These are phyloP conservation scores for Boletus semigastroideus DNA, from an alignment of 1,284 basidiomycete species.

Conservation along the genomic window DNA sequence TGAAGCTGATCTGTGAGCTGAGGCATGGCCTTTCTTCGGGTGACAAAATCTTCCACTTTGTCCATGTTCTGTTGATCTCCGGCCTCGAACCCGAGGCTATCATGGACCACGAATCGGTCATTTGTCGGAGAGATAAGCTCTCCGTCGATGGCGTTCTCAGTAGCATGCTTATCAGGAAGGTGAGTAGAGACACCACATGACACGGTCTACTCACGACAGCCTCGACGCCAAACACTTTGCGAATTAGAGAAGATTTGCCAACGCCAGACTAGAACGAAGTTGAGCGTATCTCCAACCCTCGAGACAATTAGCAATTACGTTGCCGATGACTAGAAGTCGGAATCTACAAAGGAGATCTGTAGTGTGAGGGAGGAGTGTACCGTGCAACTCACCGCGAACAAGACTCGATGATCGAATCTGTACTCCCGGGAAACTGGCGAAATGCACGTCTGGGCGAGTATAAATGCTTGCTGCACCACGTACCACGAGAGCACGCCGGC, in stretches of 20 bases:
- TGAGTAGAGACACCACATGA: too few species aligned
- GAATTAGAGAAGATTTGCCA: conserved; percentile 18
- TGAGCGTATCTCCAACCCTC: background rate
- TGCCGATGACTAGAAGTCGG: conserved; percentile 17
- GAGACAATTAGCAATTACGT: conserved; percentile 1
- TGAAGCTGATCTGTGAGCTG: conserved; percentile 15
- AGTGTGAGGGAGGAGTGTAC: too few species aligned
- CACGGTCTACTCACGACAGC: conserved; percentile 17
- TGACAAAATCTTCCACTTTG: conserved; percentile 8
- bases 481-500: background rate
- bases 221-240: conserved; percentile 12
- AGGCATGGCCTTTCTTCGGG: background rate
- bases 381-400: conserved; percentile 8
- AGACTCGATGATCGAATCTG: background rate
- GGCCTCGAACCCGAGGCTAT: conserved; percentile 1
- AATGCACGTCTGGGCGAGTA: background rate
- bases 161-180: too few species aligned
- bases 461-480: background rate
- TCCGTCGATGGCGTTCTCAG: too few species aligned
- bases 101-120: conserved; percentile 15
- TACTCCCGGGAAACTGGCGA: conserved; percentile 4
- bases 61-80: conserved; percentile 10
- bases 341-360: conserved; percentile 4
- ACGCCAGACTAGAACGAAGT: conserved; percentile 13
- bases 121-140: conserved; percentile 11